Base-by-base conservation (phyloP, 2,329 filamentous ascomycete genomes). In the Penicillium paneum region DNA sequence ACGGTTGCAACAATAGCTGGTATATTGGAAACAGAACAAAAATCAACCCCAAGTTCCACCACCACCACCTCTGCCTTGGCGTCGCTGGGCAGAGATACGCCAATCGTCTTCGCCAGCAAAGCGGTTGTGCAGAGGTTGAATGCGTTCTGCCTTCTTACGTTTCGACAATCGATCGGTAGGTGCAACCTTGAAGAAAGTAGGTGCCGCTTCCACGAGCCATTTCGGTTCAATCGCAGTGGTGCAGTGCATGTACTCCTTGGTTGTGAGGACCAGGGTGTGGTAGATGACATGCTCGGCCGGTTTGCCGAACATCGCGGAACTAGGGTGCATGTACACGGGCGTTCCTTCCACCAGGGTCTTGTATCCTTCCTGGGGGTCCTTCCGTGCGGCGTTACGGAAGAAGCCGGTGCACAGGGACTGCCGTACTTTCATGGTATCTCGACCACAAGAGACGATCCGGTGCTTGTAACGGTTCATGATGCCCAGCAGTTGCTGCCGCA, bases 171-270 rank as follows among this genome's bases (percentile, higher is more conserved):
- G 81, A 70, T 97, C 91, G 34, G 88, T 93, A 0, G 90, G 86
- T 17, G 94, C 93, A 5, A 97, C 91, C 81, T 96, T 96, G 85
- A 97, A 99, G 79, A 97, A 99, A 0, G 91, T 97, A 10, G 95
- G 94, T n/a, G 95, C 94, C 12, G 92, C 93, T 67, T 97, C 92
- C 1, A 97, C 91, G 21, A 99, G 82, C 85, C 84, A 87, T 72
- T 96, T 96, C 8, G 94, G 93, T 75, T 99, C 94, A 66, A 99
- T 97, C 4, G 84, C 83, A 3, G 91, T 96, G 13, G 91, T 94
- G 70, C 85, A 90, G 68, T 96, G 92, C 94, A 99, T 97, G 74
- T 97, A 99, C 76, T 99, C 94, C 77, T 96, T 93, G n/a, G 74
- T 78, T 6, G 77, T 79, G 34, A 79, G 70, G 10, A 79, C 77